phyloP scores from a whole-genome alignment of 1,284 basidiomycete genomes.

The Rhodotorula sp. region DNA sequence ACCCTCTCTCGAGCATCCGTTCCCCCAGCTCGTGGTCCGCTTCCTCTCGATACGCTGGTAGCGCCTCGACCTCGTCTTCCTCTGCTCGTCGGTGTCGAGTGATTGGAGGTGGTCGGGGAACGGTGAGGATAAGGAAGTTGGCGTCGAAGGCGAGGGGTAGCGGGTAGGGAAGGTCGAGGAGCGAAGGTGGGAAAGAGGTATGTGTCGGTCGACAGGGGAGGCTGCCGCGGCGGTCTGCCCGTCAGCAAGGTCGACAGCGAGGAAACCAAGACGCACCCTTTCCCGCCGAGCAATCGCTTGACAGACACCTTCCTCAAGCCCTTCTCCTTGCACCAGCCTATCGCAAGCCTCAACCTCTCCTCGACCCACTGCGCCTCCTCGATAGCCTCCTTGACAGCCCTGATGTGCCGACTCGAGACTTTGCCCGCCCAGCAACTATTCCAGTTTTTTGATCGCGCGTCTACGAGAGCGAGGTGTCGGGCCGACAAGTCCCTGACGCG shows the following conservation, averaged over 20 bases:
- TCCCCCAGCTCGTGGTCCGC: slow-evolving; percentile 9
- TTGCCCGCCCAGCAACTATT: slow-evolving; percentile 25
- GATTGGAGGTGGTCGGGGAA: slow-evolving; percentile 19
- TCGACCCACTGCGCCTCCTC: slow-evolving; percentile 31
- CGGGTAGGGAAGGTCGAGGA: slow-evolving; percentile 28
- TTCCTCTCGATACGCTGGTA: slow-evolving; percentile 6
- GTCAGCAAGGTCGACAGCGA: background rate
- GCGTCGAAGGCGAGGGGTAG: slow-evolving; percentile 17
- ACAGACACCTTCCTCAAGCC: slow-evolving; percentile 6
- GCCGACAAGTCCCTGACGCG: slow-evolving; percentile 16
- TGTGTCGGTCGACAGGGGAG: slow-evolving; percentile 6
- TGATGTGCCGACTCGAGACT: background rate
- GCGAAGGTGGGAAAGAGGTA: slow-evolving; percentile 3
- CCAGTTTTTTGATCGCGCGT: background rate
- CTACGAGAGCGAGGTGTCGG: slow-evolving; percentile 4
- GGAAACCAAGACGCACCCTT: slow-evolving; percentile 9
- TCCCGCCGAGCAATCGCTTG: slow-evolving; percentile 9
- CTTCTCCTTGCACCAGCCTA: slow-evolving; percentile 8
- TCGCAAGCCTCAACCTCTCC: slow-evolving; percentile 11
- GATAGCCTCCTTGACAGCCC: slow-evolving; percentile 6
- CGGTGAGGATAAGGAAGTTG: slow-evolving; percentile 18
- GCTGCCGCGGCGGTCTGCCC: background rate
- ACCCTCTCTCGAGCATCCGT: slow-evolving; percentile 5
- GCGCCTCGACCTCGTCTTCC: slow-evolving; percentile 6
- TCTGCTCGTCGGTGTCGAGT: slow-evolving; percentile 3